Percentiles rank a stretch among this genome's conserved stretches.
Conservation (phyloP, 73 alveolate genomes). For the Effrenium voratum region DNA sequence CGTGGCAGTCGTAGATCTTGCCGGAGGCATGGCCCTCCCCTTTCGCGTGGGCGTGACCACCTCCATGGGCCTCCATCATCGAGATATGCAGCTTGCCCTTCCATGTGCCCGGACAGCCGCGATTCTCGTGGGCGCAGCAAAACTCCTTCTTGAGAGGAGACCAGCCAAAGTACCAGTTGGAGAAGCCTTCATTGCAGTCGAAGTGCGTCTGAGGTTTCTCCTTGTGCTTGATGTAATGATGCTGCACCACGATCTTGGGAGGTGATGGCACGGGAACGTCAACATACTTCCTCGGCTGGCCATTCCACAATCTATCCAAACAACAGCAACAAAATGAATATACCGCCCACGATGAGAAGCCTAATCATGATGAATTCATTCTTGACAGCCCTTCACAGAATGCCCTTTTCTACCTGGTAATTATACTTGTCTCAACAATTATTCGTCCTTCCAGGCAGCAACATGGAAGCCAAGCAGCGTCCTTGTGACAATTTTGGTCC, state of each 20-base stretch:
- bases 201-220: not conserved
- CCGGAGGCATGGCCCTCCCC: not conserved
- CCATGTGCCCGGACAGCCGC: not conserved
- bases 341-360: too few relatives aligned
- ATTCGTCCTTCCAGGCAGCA: too few relatives aligned
- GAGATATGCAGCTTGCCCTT: not conserved
- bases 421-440: too few relatives aligned
- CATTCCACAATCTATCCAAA: too few relatives aligned
- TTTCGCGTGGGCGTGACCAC: not conserved
- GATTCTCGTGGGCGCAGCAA: slow-evolving; percentile 50
- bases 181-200: not conserved
- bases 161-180: slow-evolving; percentile 81
- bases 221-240: not conserved
- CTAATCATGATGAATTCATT: too few relatives aligned
- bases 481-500: not conserved
- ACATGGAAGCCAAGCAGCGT: too few relatives aligned
- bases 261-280: slow-evolving; percentile 13
- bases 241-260: slow-evolving; percentile 11
- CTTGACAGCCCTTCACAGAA: too few relatives aligned
- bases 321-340: too few relatives aligned
- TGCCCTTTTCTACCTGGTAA: too few relatives aligned
- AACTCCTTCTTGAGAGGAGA: slow-evolving; percentile 30
- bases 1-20: slow-evolving; percentile 5
- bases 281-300: not conserved
- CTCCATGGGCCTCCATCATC: not conserved